Evolutionary conservation across 768 basidiomycete genomes (phyloP), one percentile per base, ranked within the genome.

Genomic region (Scleroderma bovista): DNA sequence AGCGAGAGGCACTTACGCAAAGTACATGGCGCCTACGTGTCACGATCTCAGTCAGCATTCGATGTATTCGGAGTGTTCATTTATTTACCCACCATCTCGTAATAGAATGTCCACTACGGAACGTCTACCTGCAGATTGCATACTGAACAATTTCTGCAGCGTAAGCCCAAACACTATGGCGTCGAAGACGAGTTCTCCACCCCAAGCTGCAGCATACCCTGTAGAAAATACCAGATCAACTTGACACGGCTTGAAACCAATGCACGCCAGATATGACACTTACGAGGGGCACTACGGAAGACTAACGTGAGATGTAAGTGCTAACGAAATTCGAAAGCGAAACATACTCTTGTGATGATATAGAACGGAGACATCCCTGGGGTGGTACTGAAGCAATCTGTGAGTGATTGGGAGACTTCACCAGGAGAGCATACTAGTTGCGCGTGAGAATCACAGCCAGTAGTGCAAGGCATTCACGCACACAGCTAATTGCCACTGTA

Each of bases 151-250:
- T 20, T 44, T 57, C 44, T 43, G 47, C 7, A 55, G 17, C 20
- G 56, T 59, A 4, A 59, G 42, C 6, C 17, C 12, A 47, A 59
- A 59, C 6, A 59, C 57, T 42, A 51, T 49, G 22, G 48, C 41
- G 37, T 59, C 58, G 23, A 59, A 59, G 20, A 54, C 45, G 32
- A 57, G 56, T 51, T 57, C 41, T 26, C 12, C 38, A 20, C 22
- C 15, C 47, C 47, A 48, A 23, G 38, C 38, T 7, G 17, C 16
- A 4, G 44, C 44, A 19, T 40, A 44, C 22, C 22, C 17, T 10
- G 17, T 1, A 17, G 15, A 31, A 12, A 8, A 23, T 10, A 17
- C 12, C 37, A 44, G 17, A 1, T 17, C 29, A 12, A 31, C 16
- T 44, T 2, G 31, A 3, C 3, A 26, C n/a, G 11, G 44, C 1